phyloP scores from a whole-genome alignment of 2,329 filamentous ascomycete genomes.

The Parascedosporium putredinis region DNA sequence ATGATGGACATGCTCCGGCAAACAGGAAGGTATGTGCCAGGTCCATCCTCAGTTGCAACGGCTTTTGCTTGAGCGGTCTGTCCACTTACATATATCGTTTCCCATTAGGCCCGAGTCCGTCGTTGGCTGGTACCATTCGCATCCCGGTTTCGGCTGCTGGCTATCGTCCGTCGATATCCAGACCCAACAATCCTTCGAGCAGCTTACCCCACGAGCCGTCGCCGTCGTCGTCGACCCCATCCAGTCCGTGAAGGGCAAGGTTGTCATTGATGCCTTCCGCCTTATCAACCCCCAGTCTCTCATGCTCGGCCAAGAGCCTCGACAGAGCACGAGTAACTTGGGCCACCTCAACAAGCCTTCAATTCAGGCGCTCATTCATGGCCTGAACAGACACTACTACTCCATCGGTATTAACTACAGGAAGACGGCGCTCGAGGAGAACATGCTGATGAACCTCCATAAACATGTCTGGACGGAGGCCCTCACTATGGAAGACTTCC shows the following conservation, averaged over 20 bases:
- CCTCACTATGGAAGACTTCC: slow-evolving; percentile 93
- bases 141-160: slow-evolving; percentile 99
- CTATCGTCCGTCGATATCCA: slow-evolving; percentile 98
- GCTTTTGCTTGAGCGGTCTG: too few species aligned
- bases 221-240: slow-evolving; percentile 98
- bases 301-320: slow-evolving; percentile 95
- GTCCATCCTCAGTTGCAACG: too few species aligned
- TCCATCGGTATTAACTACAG: slow-evolving; percentile 97
- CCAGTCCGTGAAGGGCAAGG: slow-evolving; percentile 98
- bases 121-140: slow-evolving; percentile 98
- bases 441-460: slow-evolving; percentile 99
- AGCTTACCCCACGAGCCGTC: slow-evolving; percentile 90
- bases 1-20: slow-evolving; percentile 99
- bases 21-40: slow-evolving; percentile 67
- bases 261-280: slow-evolving; percentile 97
- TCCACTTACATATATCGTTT: too few species aligned
- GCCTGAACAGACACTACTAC: slow-evolving; percentile 97
- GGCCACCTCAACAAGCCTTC: slow-evolving; percentile 98
- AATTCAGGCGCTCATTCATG: slow-evolving; percentile 98
- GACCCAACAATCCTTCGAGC: slow-evolving; percentile 99
- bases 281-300: slow-evolving; percentile 96
- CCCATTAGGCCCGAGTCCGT: slow-evolving; percentile 85
- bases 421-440: slow-evolving; percentile 95
- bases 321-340: slow-evolving; percentile 94
- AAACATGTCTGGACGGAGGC: slow-evolving; percentile 99